A percentile compares a stretch with the other conserved stretches of the same genome.
Conservation (phyloP, 2,329 filamentous ascomycete genomes). For the Alternaria longipes region DNA sequence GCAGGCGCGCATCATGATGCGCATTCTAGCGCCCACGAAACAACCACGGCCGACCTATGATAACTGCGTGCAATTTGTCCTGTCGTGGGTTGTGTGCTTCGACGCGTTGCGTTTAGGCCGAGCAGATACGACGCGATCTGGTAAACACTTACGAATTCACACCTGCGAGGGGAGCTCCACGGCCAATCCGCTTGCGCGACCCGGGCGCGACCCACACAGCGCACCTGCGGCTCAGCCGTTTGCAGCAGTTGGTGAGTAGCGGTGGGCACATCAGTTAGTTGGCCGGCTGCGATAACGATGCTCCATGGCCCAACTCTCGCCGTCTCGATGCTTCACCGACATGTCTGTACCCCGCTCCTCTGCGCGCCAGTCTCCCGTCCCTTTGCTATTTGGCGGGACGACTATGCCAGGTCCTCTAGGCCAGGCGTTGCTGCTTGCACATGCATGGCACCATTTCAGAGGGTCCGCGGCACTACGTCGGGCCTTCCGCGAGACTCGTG, state of each 20-base stretch:
- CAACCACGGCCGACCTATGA: constrained; percentile 10
- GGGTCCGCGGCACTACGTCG: constrained; percentile 20
- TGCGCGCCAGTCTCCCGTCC: constrained; percentile 7
- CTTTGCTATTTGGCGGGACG: constrained; percentile 8
- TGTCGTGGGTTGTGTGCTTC: constrained; percentile 15
- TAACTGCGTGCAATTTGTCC: constrained; percentile 20
- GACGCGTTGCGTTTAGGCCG: constrained; percentile 34
- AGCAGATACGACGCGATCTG: constrained; percentile 31
- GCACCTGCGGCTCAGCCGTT: constrained; percentile 43
- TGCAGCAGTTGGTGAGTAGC: constrained; percentile 38
- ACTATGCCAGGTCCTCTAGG: constrained; percentile 15
- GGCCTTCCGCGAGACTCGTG: constrained; percentile 23
- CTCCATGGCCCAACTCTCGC: constrained; percentile 13
- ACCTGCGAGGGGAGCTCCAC: constrained; percentile 4
- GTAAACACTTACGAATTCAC: constrained; percentile 28
- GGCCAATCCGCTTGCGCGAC: constrained; percentile 27
- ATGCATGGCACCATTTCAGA: constrained; percentile 16
- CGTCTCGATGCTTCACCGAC: constrained; percentile 37
- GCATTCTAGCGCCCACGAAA: constrained; percentile 36
- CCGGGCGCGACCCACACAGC: constrained; percentile 24
- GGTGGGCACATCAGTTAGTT: constrained; percentile 31
- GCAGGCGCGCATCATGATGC: constrained; percentile 23
- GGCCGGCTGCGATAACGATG: constrained; percentile 38
- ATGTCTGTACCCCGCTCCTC: constrained; percentile 36
- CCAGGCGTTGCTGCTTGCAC: constrained; percentile 13